Percentiles rank a stretch among this genome's conserved stretches.
Evolutionary conservation across 108 stramenopile genomes (phyloP).

Genomic region (Skeletonema menzelii): DNA sequence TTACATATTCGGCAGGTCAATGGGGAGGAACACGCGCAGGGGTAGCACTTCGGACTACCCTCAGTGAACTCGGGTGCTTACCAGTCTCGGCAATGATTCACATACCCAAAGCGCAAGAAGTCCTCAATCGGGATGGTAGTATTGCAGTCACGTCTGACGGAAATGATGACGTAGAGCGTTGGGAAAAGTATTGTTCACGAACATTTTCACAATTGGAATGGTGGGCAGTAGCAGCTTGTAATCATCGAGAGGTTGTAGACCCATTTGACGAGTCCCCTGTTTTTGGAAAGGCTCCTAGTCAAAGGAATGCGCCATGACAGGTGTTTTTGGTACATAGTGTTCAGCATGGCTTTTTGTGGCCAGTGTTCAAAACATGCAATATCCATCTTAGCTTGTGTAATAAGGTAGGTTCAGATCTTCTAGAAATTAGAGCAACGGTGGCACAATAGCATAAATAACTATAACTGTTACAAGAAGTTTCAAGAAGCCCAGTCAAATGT

Average conservation of each 20-base stretch:
- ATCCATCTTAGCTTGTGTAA: no score
- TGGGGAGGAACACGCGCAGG: slow-evolving; percentile 85
- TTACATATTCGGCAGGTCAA: slow-evolving; percentile 77
- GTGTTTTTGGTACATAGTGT: neutral
- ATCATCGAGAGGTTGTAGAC: slow-evolving; percentile 52
- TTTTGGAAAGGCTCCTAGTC: slow-evolving; percentile 46
- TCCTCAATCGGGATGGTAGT: slow-evolving; percentile 62
- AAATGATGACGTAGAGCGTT: slow-evolving; percentile 30
- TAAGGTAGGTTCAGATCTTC: no score
- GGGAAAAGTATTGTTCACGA: slow-evolving; percentile 57
- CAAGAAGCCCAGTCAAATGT: neutral
- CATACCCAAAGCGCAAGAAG: slow-evolving; percentile 61
- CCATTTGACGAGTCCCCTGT: slow-evolving; percentile 58
- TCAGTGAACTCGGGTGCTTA: slow-evolving; percentile 74
- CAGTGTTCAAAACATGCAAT: no score
- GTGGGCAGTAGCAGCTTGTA: slow-evolving; percentile 67
- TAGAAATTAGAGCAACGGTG: no score
- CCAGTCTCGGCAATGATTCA: slow-evolving; percentile 81
- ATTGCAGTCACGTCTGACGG: slow-evolving; percentile 1
- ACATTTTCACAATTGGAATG: slow-evolving; percentile 80
- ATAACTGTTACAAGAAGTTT: neutral
- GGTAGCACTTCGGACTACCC: slow-evolving; percentile 54
- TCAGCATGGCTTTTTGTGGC: no score
- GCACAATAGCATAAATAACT: no score
- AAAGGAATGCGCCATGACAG: slow-evolving; percentile 69